Conservation (phyloP, 805 yeast genomes). For the Cyberlindnera misumaiensis region DNA sequence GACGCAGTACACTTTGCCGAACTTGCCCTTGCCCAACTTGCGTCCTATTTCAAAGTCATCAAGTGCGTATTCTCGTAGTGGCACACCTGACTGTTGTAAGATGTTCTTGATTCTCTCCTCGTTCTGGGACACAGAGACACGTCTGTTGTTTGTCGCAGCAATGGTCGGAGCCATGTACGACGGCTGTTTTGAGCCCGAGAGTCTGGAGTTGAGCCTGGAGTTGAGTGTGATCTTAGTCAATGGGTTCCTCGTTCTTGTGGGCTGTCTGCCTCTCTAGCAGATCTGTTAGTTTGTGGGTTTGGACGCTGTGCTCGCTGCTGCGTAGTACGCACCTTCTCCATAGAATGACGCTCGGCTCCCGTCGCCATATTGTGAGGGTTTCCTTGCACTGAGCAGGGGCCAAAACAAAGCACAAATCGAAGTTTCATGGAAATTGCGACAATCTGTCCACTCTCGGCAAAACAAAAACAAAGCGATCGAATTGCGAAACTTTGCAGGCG, state of each 20-base stretch:
- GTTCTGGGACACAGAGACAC: slow-evolving; percentile 6
- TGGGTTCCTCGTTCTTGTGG: slow-evolving; percentile 16
- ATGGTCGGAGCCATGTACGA: slow-evolving; percentile 26
- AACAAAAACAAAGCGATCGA: too few relatives aligned
- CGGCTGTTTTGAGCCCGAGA: slow-evolving; percentile 15
- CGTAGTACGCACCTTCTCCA: too few relatives aligned
- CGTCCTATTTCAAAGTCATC: slow-evolving; percentile 82
- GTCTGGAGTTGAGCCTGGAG: slow-evolving; percentile 7
- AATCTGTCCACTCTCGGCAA: too few relatives aligned
- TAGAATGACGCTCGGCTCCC: too few relatives aligned
- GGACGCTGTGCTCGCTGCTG: too few relatives aligned
- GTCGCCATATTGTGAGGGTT: too few relatives aligned
- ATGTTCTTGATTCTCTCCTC: slow-evolving; percentile 20
- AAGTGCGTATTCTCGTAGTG: slow-evolving; percentile 31
- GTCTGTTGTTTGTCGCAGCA: slow-evolving; percentile 18
- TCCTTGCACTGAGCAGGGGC: too few relatives aligned
- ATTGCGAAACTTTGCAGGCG: too few relatives aligned
- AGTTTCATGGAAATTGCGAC: too few relatives aligned
- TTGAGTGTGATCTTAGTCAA: slow-evolving; percentile 22
- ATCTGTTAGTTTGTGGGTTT: too few relatives aligned
- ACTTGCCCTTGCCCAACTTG: slow-evolving; percentile 86
- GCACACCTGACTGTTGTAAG: slow-evolving; percentile 20
- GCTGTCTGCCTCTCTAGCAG: not conserved
- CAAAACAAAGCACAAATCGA: too few relatives aligned
- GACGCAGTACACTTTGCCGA: slow-evolving; percentile 90